Evolutionary conservation across 345 rosid genomes (phyloP).

Genomic region (Gossypium mustelinum): DNA sequence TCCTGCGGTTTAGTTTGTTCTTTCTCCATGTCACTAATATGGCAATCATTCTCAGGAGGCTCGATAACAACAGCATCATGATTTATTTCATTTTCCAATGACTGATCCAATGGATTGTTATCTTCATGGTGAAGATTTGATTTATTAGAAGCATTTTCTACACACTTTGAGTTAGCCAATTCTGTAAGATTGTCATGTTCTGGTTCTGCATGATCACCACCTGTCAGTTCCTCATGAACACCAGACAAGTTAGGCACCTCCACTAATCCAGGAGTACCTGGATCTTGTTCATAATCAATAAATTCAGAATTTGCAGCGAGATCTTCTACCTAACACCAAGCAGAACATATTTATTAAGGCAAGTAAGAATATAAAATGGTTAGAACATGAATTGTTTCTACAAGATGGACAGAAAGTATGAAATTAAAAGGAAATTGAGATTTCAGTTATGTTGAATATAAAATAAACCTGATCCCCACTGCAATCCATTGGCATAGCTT

Average conservation of each 20-base stretch:
- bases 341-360: slow-evolving; percentile 3
- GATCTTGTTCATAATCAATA: slow-evolving; percentile 77
- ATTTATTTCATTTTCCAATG: slow-evolving; percentile 30
- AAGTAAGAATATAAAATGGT: not conserved
- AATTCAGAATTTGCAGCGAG: slow-evolving; percentile 41
- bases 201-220: slow-evolving; percentile 63
- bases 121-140: slow-evolving; percentile 27
- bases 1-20: slow-evolving; percentile 22
- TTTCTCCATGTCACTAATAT: slow-evolving; percentile 28
- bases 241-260: slow-evolving; percentile 65
- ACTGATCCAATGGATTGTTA: slow-evolving; percentile 24
- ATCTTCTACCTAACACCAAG: slow-evolving; percentile 45
- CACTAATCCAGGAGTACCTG: slow-evolving; percentile 82
- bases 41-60: slow-evolving; percentile 29
- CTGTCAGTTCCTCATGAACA: slow-evolving; percentile 56
- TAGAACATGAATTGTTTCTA: not conserved
- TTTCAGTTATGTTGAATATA: not conserved
- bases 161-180: slow-evolving; percentile 29
- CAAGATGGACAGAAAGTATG: not conserved
- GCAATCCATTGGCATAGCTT: slow-evolving; percentile 37
- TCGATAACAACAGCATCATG: slow-evolving; percentile 20
- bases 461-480: slow-evolving; percentile 53
- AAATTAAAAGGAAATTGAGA: slow-evolving; percentile 5
- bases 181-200: slow-evolving; percentile 45
- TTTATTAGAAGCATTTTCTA: slow-evolving; percentile 29